A percentile compares a stretch with the other conserved stretches of the same genome.
These are phyloP conservation scores for Psilocybe sp. DNA, from an alignment of 768 basidiomycete species.

Conservation along the genomic window DNA sequence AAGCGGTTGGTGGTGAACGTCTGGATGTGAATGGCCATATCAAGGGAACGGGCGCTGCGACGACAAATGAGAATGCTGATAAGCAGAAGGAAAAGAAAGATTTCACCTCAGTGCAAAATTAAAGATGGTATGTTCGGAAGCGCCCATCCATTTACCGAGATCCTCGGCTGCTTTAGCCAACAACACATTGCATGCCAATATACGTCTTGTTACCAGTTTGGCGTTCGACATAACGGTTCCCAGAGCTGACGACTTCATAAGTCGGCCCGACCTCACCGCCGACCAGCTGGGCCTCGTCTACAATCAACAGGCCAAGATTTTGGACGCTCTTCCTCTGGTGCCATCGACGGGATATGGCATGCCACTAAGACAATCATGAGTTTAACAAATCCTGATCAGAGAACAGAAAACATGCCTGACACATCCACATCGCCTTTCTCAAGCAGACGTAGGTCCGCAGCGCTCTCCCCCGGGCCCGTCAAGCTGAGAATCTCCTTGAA, in stretches of 20 bases:
- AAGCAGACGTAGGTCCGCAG: conserved; percentile 83
- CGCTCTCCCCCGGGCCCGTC: conserved; percentile 92
- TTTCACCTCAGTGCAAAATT: too few species aligned
- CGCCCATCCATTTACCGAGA: too few species aligned
- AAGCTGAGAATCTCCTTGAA: conserved; percentile 94
- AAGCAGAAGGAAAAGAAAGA: too few species aligned
- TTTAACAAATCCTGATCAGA: conserved; percentile 2
- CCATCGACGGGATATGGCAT: conserved; percentile 84
- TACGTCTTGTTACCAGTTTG: conserved; percentile 92
- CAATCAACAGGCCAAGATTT: conserved; percentile 87
- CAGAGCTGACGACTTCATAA: conserved; percentile 95
- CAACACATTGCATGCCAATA: conserved; percentile 92
- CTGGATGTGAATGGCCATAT: too few species aligned
- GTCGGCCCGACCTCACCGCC: conserved; percentile 95
- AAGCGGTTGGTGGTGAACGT: too few species aligned
- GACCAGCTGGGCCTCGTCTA: conserved; percentile 92
- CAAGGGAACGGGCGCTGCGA: too few species aligned
- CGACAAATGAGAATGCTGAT: too few species aligned
- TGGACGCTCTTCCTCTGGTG: too few species aligned
- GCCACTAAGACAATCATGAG: conserved; percentile 78
- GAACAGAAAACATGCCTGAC: conserved; percentile 60
- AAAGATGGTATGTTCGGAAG: too few species aligned
- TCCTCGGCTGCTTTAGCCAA: conserved; percentile 95
- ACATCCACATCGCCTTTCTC: conserved; percentile 92
- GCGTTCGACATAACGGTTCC: conserved; percentile 94